Evolutionary conservation across 2,329 filamentous ascomycete genomes (phyloP).

Genomic region (Colletotrichum trifolii): DNA sequence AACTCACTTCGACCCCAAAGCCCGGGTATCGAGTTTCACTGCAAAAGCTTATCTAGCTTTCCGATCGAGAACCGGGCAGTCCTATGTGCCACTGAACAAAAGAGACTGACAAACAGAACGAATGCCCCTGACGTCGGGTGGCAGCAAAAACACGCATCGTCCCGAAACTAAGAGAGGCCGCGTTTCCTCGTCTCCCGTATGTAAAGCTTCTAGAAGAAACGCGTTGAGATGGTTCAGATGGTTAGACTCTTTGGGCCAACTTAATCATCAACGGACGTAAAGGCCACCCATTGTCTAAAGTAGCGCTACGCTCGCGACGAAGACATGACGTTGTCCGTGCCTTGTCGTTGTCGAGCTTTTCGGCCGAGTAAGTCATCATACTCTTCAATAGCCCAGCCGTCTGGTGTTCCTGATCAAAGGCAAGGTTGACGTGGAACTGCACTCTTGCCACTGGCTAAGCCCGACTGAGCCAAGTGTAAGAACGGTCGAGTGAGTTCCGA

Average conservation of each 20-base stretch:
- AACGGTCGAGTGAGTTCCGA: conserved; percentile 3
- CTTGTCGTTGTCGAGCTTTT: conserved; percentile 1
- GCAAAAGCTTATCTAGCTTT: too few relatives aligned
- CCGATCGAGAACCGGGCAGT: too few relatives aligned
- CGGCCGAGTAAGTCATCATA: conserved; percentile 1
- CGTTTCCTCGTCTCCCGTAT: too few relatives aligned
- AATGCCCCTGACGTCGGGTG: too few relatives aligned
- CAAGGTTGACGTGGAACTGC: conserved; percentile 7
- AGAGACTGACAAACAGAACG: too few relatives aligned
- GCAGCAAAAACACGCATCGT: too few relatives aligned
- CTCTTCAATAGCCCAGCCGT: neutral
- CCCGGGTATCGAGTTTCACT: too few relatives aligned
- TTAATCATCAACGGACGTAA: conserved; percentile 9
- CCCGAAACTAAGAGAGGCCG: too few relatives aligned
- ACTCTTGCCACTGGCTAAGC: conserved; percentile 14
- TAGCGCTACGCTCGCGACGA: neutral
- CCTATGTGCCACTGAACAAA: too few relatives aligned
- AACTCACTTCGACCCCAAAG: too few relatives aligned
- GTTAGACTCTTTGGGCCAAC: neutral
- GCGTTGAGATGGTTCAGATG: conserved; percentile 9
- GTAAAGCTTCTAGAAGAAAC: conserved; percentile 8
- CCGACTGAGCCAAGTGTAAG: conserved; percentile 11
- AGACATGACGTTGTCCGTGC: conserved; percentile 1
- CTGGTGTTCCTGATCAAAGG: conserved; percentile 13
- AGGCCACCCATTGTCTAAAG: neutral